These are phyloP conservation scores for Colletotrichum gigasporum DNA, from an alignment of 2,329 filamentous ascomycete genomes.

Conservation along the genomic window DNA sequence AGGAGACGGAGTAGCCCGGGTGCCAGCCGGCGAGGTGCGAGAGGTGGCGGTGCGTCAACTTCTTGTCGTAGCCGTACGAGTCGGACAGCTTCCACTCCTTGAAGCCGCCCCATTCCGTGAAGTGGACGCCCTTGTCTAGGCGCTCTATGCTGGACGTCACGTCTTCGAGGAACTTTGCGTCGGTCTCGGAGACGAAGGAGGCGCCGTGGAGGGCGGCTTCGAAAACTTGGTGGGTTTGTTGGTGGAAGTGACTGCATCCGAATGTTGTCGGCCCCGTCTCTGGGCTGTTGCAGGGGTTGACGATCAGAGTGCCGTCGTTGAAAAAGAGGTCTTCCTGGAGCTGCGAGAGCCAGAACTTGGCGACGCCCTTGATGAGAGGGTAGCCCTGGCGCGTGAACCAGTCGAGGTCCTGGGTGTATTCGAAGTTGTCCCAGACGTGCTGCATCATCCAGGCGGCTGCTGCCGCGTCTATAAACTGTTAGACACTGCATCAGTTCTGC, in stretches of 20 bases:
- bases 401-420: constrained; percentile 56
- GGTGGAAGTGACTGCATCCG: constrained; percentile 63
- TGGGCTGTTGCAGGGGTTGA: constrained; percentile 67
- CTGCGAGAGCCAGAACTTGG: constrained; percentile 65
- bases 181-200: constrained; percentile 34
- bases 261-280: constrained; percentile 65
- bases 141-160: constrained; percentile 50
- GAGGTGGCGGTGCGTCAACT: constrained; percentile 52
- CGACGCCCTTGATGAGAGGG: constrained; percentile 61
- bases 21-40: constrained; percentile 66
- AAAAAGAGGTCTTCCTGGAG: constrained; percentile 59
- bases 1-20: constrained; percentile 60
- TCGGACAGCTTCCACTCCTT: constrained; percentile 48
- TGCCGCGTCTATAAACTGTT: constrained; percentile 51
- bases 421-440: constrained; percentile 66
- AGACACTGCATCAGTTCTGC: constrained; percentile 20
- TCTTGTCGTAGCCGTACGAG: constrained; percentile 38
- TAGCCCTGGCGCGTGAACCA: constrained; percentile 61
- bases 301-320: constrained; percentile 61
- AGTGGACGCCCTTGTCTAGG: constrained; percentile 43
- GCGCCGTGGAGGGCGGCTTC: constrained; percentile 45
- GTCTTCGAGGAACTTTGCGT: constrained; percentile 40
- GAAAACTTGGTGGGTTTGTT: constrained; percentile 56
- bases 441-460: constrained; percentile 68
- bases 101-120: constrained; percentile 41